Evolutionary conservation across 805 yeast genomes (phyloP).

Genomic region (Schizosaccharomyces japonicus): DNA sequence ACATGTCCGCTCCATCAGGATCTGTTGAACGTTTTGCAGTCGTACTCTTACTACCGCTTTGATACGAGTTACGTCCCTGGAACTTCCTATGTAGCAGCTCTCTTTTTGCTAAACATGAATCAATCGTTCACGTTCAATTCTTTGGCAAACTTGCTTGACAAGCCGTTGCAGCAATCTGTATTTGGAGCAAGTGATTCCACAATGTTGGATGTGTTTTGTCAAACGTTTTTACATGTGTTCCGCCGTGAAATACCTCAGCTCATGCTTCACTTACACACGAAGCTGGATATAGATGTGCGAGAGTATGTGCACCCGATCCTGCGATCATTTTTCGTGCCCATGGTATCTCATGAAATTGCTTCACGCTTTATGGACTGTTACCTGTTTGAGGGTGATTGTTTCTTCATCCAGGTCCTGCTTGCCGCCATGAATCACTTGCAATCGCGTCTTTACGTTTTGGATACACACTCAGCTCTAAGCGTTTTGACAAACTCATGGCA

Average conservation of each 20-base stretch:
- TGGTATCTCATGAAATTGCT: background rate
- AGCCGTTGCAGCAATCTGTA: background rate
- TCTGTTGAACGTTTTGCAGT: background rate
- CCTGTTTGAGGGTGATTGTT: slow-evolving; percentile 1
- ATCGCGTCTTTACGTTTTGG: background rate
- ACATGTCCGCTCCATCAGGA: background rate
- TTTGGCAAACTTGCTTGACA: background rate
- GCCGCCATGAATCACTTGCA: background rate
- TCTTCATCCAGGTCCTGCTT: background rate
- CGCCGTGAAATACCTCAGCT: background rate
- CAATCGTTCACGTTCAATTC: background rate
- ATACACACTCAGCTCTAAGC: background rate
- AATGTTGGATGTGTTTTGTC: background rate
- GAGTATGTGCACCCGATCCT: background rate
- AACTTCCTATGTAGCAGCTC: background rate
- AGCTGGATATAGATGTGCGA: background rate
- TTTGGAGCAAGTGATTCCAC: background rate
- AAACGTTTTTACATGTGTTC: background rate
- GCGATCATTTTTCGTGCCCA: background rate
- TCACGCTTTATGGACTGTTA: slow-evolving; percentile 1
- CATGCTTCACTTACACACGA: background rate
- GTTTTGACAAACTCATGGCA: too few species aligned
- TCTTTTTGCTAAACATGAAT: background rate
- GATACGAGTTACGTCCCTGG: background rate
- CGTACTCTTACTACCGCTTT: background rate